Conservation (phyloP, 352 stramenopile genomes). For the Globisporangium sylvaticum region DNA sequence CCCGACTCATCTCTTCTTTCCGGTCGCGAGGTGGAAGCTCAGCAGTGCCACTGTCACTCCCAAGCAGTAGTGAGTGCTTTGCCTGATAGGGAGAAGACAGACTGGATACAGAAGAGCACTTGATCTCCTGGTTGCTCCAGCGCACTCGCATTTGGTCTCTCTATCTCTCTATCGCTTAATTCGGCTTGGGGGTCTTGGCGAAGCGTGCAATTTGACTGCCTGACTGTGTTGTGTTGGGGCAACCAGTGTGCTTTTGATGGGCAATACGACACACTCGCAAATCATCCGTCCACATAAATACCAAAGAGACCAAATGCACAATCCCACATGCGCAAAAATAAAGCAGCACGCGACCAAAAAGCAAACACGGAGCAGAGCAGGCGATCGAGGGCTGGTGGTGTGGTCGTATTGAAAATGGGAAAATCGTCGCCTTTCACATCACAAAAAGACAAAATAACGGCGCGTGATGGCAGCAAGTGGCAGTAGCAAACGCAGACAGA, state of each 20-base stretch:
- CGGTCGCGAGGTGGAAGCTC: neutral
- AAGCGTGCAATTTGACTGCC: no score
- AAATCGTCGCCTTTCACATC: neutral
- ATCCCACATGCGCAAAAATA: neutral
- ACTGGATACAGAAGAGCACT: neutral
- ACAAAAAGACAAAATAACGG: neutral
- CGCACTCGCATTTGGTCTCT: constrained; percentile 26
- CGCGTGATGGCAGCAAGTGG: neutral
- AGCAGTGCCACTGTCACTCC: neutral
- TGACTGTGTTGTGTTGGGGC: neutral
- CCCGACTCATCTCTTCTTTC: constrained; percentile 33
- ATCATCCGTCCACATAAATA: neutral
- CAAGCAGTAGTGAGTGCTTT: neutral
- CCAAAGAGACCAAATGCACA: neutral
- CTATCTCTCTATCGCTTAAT: no score
- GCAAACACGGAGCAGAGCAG: neutral
- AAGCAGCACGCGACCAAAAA: neutral
- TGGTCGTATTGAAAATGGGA: neutral
- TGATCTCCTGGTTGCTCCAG: constrained; percentile 42
- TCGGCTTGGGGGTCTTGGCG: neutral
- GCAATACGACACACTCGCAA: neutral
- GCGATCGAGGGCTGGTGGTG: neutral
- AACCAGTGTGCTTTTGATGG: neutral
- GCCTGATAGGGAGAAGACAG: neutral
- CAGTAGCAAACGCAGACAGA: neutral